Evolutionary conservation across 768 basidiomycete genomes (phyloP).

Genomic region (Lactarius sanguifluus): DNA sequence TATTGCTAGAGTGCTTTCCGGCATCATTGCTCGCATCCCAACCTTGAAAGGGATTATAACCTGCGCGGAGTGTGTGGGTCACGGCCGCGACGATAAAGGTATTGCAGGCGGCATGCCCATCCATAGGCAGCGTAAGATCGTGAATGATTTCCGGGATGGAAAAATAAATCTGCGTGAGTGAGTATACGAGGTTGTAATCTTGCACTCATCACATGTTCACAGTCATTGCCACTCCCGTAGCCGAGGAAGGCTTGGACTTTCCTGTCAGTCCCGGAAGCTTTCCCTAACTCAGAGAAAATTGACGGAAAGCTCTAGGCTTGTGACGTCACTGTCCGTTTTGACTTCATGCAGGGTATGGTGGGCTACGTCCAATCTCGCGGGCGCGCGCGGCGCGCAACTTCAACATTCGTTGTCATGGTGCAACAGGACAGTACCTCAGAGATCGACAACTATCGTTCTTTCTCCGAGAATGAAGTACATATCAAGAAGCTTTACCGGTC

Average conservation of each 20-base stretch:
- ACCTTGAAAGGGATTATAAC: conserved; percentile 56
- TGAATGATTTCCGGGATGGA: conserved; percentile 63
- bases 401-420: conserved; percentile 82
- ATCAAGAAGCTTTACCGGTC: conserved; percentile 62
- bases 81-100: conserved; percentile 43
- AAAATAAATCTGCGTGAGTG: conserved; percentile 66
- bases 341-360: conserved; percentile 76
- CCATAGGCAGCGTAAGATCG: conserved; percentile 55
- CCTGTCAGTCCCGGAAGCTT: conserved; percentile 47
- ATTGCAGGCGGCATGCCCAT: conserved; percentile 52
- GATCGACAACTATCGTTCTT: conserved; percentile 55
- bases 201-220: conserved; percentile 9
- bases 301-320: conserved; percentile 54
- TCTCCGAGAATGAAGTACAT: conserved; percentile 61
- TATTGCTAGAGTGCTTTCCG: conserved; percentile 67
- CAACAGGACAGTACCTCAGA: conserved; percentile 57
- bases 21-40: conserved; percentile 59
- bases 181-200: not conserved
- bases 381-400: conserved; percentile 71
- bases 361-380: conserved; percentile 90
- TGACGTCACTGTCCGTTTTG: conserved; percentile 84
- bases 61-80: conserved; percentile 69
- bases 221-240: conserved; percentile 85
- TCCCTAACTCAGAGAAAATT: conserved; percentile 14
- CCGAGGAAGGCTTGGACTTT: conserved; percentile 92